Evolutionary conservation across 345 rosid genomes (phyloP), one percentile per base, ranked within the genome.

Genomic region (Gossypium bickii): DNA sequence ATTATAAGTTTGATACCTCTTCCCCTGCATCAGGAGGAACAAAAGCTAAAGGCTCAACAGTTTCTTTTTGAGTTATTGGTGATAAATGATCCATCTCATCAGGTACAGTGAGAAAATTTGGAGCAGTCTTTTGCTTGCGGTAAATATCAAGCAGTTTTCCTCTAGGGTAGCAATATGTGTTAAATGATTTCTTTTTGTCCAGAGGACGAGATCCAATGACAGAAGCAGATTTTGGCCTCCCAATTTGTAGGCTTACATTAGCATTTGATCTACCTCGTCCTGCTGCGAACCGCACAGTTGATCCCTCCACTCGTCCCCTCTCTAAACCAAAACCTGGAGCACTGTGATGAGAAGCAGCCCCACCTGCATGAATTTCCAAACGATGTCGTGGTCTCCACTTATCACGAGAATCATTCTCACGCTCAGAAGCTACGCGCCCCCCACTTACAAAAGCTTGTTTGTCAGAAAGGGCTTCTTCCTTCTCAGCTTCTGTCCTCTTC

Each of bases 361-460:
- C 87, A 72, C 83, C 81, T 59, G 88, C 78, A 80, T 89, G 89
- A 74, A 74, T 77, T 77, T 94, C 98, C 88, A 92, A 83, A 79
- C 92, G 85, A 80, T 90, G 96, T 38, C 95, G 91, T 65, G 99
- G 99, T 86, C 99, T 89, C 99, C 99, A 95, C 80, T 90, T 95
- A 75, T 93, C 99, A 77, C 89, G 94, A 81, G 96, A 78, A 62
- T 95, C 99, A 49, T 84, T 74, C 18, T 95, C 94, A 27, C 93
- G 87, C 77, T 92, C 97, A 60, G 92, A 75, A 71, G 85, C 77
- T 47, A 75, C 10, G 57, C 92, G 90, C 72, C 73, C 80, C 70
- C 80, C 72, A 59, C 80, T 78, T 48, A 77, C 67, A 73, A 86
- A 77, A 78, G 84, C 76, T 74, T 81, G 91, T 55, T 79, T 89